phyloP scores from a whole-genome alignment of 768 basidiomycete species.

The Lepiota subincarnata region DNA sequence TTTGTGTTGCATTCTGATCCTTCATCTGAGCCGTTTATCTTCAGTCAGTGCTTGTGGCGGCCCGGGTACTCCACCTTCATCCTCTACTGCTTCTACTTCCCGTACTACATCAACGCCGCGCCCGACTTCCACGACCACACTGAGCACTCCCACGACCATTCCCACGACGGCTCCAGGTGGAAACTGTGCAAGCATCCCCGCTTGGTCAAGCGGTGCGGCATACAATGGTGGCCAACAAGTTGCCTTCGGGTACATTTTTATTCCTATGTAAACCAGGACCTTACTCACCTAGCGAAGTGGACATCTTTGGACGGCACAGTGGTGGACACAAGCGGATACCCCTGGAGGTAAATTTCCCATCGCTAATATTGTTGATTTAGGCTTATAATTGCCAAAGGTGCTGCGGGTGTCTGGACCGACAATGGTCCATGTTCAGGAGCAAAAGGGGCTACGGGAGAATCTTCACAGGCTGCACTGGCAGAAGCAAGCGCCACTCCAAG shows the following conservation, averaged over 20 bases:
- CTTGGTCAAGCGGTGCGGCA: constrained; percentile 44
- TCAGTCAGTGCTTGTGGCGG: constrained; percentile 51
- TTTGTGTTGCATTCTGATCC: not conserved
- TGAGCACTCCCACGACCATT: constrained; percentile 19
- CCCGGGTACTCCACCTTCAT: not conserved
- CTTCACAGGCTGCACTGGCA: constrained; percentile 3
- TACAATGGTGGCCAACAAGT: constrained; percentile 53
- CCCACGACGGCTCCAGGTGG: constrained; percentile 29
- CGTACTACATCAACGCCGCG: constrained; percentile 19
- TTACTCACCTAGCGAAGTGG: constrained; percentile 20
- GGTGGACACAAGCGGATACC: constrained; percentile 57
- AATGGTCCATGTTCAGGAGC: constrained; percentile 42
- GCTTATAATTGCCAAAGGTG: constrained; percentile 28
- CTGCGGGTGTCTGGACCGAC: constrained; percentile 52
- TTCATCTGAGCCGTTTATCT: constrained; percentile 3
- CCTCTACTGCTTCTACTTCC: constrained; percentile 16
- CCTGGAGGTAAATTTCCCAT: constrained; percentile 40
- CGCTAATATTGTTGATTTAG: not conserved
- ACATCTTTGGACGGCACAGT: constrained; percentile 46
- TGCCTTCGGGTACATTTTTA: constrained; percentile 41
- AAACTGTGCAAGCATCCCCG: constrained; percentile 43
- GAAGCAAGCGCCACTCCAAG: constrained; percentile 1
- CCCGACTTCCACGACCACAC: constrained; percentile 16
- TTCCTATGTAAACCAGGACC: constrained; percentile 5
- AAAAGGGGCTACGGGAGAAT: constrained; percentile 1